Percentiles rank a stretch among this genome's conserved stretches.
These are phyloP conservation scores for Penicillium verhagenii DNA, from an alignment of 495 filamentous ascomycete species.

Conservation along the genomic window DNA sequence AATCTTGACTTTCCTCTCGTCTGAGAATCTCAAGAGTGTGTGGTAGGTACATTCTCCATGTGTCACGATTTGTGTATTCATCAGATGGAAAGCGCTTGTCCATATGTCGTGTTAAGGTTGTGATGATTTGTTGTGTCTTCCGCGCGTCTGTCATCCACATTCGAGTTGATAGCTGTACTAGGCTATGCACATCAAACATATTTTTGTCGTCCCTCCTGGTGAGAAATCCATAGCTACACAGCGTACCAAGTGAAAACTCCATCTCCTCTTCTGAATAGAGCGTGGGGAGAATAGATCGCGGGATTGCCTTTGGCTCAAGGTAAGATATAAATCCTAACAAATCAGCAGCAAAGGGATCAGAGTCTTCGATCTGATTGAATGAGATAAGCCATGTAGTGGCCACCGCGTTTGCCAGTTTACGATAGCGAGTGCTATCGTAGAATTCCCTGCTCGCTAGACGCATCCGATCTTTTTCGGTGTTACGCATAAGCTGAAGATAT, in stretches of 20 bases:
- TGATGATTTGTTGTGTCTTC: slow-evolving; percentile 6
- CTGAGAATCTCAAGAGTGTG: slow-evolving; percentile 22
- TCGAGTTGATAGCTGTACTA: slow-evolving; percentile 45
- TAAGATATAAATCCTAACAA: slow-evolving; percentile 43
- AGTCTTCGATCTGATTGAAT: slow-evolving; percentile 43
- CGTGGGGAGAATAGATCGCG: slow-evolving; percentile 20
- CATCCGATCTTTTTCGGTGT: slow-evolving; percentile 34
- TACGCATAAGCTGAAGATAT: slow-evolving; percentile 43
- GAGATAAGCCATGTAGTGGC: slow-evolving; percentile 52
- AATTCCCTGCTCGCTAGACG: slow-evolving; percentile 46
- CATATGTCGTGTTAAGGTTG: slow-evolving; percentile 20
- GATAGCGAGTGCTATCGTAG: slow-evolving; percentile 38
- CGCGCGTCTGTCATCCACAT: slow-evolving; percentile 26
- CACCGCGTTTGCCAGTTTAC: slow-evolving; percentile 42
- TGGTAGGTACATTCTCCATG: slow-evolving; percentile 34
- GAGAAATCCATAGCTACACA: slow-evolving; percentile 31
- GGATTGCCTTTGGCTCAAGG: slow-evolving; percentile 40
- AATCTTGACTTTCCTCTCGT: slow-evolving; percentile 8
- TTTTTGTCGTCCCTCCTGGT: slow-evolving; percentile 8
- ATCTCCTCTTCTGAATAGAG: slow-evolving; percentile 15
- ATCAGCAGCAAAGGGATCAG: slow-evolving; percentile 33
- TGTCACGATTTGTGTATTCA: slow-evolving; percentile 26
- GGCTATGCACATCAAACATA: slow-evolving; percentile 41
- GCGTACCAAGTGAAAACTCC: slow-evolving; percentile 25
- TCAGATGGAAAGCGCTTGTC: slow-evolving; percentile 27